Base-by-base conservation (phyloP, 768 basidiomycete genomes). In the Coprinopsis cinerea region DNA sequence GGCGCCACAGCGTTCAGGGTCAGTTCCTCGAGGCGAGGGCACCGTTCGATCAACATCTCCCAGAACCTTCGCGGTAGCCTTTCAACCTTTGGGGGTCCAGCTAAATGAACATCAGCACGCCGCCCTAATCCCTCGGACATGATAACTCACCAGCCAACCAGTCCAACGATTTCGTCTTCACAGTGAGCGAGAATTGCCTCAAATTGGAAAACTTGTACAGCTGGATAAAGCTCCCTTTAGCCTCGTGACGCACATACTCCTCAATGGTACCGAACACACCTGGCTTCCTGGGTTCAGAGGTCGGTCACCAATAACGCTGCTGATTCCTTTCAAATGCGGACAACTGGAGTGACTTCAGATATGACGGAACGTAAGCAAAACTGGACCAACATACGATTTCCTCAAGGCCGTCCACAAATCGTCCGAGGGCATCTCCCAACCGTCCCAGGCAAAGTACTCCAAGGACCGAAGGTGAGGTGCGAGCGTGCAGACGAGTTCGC, bases 41-140 rank as follows among this genome's bases (percentile, higher is more conserved):
- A 65, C 35, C 65, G 61, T 47, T 72, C 69, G 22, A 72, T 56
- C 25, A 72, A 60, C 70, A 72, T 72, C 41, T 64, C 65, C 70
- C 70, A 72, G 34, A 66, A 61, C 44, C 64, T 55, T 36, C 63
- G 55, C 6, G 70, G 70, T 26, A 72, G 62, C 55, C 64, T 70
- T 58, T 70, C 68, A 23, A 59, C 53, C 35, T 55, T 61, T 25
- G 69, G 67, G 15, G 55, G 67, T 18, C 65, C 64, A 47, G 65
- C 68, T 70, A 52, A 11, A 48, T 47, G 9, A 39, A 32, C 27
- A 44, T 14, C 25, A 13, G 18, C 34, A 17, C 42, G 47, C 26
- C 34, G 25, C n/a, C n/a, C n/a, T n/a, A n/a, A n/a, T n/a, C n/a
- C n/a, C 36, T 5, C 30, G 30, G 7, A 18, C 24, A 37, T 36